Evolutionary conservation across 805 yeast species (phyloP), one percentile per base, ranked within the genome.

Genomic region (Pichia heedii): DNA sequence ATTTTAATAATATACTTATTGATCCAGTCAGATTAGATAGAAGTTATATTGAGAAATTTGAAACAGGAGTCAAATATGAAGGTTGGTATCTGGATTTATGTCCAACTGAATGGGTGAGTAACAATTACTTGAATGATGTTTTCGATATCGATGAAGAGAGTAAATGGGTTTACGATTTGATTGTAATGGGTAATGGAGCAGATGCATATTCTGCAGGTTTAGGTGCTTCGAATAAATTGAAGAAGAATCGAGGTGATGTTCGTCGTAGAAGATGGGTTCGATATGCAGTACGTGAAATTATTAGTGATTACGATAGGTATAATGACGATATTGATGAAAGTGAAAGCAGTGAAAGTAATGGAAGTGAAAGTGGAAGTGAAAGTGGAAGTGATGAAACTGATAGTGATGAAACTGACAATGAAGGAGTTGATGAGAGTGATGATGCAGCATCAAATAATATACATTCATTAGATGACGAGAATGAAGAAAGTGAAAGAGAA

Each of bases 111-210:
- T 86, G 95, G 95, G 84, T 80, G 8, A 61, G 61, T 37, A 55
- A 61, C 2, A 71, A 75, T 42, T 63, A 73, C 40, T 62, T 81
- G 13, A 46, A 53, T 24, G 81, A 74, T 44, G 61, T 76, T 37
- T 77, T 81, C 15, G 70, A 68, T 19, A 68, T 84, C 19, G 94
- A 86, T 61, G 66, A 74, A 24, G 88, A 79, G 44, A 84, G 82
- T 34, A 86, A 86, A 60, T 86, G 95, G 95, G 90, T 84, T 18
- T 86, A 86, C 58, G 95, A 86, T 58, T 56, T 60, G 33, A 57
- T 58, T 9, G 42, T 46, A 18, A 48, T 45, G 45, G 51, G 48
- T 19, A 50, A 49, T 16, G 44, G 44, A 9, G 22, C 42, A n/a
- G 33, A 41, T 22, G 57, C 50, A 33, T 55, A 47, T 29, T 62